Conservation (phyloP, 2,329 filamentous ascomycete genomes). For the Hymenoscyphus repandus region DNA sequence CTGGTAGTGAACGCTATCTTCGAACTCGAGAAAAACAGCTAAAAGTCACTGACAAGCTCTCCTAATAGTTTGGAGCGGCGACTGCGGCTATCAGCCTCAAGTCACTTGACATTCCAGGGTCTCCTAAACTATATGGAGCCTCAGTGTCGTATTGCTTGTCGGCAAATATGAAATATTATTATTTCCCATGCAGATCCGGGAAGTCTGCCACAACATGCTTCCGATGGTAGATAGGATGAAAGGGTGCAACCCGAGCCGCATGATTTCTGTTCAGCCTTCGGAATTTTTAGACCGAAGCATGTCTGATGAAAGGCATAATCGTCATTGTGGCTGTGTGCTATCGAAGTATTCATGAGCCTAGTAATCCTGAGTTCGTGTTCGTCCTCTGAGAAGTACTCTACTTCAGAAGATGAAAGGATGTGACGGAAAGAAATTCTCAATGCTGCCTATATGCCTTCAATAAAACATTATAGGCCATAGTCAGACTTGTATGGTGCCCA, state of each 20-base stretch:
- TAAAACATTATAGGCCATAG: neutral
- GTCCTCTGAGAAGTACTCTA: neutral
- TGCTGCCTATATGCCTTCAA: neutral
- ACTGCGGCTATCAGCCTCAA: neutral
- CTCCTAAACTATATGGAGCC: conserved; percentile 6
- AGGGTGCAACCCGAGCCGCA: neutral
- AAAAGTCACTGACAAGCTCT: too few relatives aligned
- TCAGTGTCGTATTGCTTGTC: conserved; percentile 2
- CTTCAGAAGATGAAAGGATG: neutral
- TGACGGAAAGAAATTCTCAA: neutral
- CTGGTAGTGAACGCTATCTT: too few relatives aligned
- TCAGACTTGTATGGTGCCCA: neutral
- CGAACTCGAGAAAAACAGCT: too few relatives aligned
- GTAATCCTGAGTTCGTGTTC: neutral
- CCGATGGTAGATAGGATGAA: neutral
- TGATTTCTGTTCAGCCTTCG: neutral
- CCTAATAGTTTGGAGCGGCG: too few relatives aligned
- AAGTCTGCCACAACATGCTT: neutral
- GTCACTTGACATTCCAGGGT: neutral
- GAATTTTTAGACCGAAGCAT: too few relatives aligned
- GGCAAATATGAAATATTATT: neutral
- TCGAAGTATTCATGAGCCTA: neutral
- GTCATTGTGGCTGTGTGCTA: too few relatives aligned
- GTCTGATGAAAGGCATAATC: too few relatives aligned
- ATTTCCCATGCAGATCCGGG: neutral